Evolutionary conservation across 768 basidiomycete genomes (phyloP), one percentile per base, ranked within the genome.

Genomic region (Suillus lakei): DNA sequence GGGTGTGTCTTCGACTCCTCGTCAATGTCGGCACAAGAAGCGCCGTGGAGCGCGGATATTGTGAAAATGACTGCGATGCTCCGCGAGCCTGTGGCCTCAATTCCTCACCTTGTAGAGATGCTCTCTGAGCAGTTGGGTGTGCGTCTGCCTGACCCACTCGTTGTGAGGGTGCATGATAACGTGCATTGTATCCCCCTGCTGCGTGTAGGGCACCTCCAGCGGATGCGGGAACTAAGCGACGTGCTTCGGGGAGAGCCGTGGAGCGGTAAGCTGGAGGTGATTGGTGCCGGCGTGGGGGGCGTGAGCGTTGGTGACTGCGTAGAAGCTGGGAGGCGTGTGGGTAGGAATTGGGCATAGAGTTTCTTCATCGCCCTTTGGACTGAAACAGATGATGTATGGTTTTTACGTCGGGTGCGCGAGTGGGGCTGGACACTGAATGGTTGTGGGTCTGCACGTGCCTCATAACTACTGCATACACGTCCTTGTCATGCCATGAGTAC

Each of bases 1-100:
- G 97, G 97, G 15, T 89, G 90, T 34, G 89, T 98, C 13, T 98
- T 98, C 78, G 97, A 99, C 75, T 93, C 92, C 0, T 90, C 88
- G 60, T 85, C 91, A 9, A 82, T 95, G 46, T 80, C 86, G 1
- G 83, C 77, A 6, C 90, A 95, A 67, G 87, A 89, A 67, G 67
- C 62, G 50, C 65, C 43, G 38, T 64, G 43, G 3, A 77, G 77
- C 39, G 69, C 72, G 1, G 70, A 78, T 21, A 80, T 90, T 66
- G 89, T 90, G 32, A 98, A 97, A 74, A 73, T 96, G 69, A 96
- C 96, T 0, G 85, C 95, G 51, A 96, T 99, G 94, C 78, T 95
- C 28, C 95, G 96, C 23, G 95, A 95, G 0, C 91, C 94, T 1
- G 88, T 94, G 69, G 68, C 61, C 32, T 67, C 60, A 56, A 3